These are phyloP conservation scores for Udeniomyces megalosporus DNA, from an alignment of 768 basidiomycete genomes.

Conservation along the genomic window DNA sequence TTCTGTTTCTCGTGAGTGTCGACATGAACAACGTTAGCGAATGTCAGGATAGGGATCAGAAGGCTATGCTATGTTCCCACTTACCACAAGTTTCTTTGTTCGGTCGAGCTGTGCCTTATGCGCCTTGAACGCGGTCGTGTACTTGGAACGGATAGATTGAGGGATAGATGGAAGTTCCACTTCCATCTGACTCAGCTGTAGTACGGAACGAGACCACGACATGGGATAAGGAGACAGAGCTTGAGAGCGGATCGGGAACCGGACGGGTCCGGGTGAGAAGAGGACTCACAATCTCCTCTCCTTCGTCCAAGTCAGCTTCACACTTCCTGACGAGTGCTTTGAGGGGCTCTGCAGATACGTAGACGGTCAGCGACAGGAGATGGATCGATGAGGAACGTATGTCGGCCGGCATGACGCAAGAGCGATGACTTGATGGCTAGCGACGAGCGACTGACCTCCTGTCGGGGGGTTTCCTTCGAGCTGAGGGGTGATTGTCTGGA, in stretches of 20 bases:
- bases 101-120: conserved; percentile 59
- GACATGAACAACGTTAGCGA: too few species aligned
- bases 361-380: neutral
- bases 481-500: conserved; percentile 56
- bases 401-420: too few species aligned
- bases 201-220: neutral
- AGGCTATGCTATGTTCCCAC: too few species aligned
- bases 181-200: conserved; percentile 94
- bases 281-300: conserved; percentile 73
- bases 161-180: conserved; percentile 93
- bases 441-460: conserved; percentile 47
- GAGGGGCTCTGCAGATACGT: conserved; percentile 45
- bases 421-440: neutral
- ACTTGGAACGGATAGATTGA: conserved; percentile 59
- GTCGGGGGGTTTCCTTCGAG: conserved; percentile 53
- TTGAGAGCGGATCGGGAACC: neutral
- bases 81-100: conserved; percentile 52
- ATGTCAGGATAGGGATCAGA: too few species aligned
- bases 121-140: conserved; percentile 54
- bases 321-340: conserved; percentile 65
- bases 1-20: too few species aligned
- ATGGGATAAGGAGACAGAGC: neutral
- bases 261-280: neutral
- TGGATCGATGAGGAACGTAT: too few species aligned
- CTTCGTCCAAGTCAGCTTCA: conserved; percentile 93